Base-by-base conservation (phyloP, 2,329 filamentous ascomycete species). In the Dactylellina leptospora region DNA sequence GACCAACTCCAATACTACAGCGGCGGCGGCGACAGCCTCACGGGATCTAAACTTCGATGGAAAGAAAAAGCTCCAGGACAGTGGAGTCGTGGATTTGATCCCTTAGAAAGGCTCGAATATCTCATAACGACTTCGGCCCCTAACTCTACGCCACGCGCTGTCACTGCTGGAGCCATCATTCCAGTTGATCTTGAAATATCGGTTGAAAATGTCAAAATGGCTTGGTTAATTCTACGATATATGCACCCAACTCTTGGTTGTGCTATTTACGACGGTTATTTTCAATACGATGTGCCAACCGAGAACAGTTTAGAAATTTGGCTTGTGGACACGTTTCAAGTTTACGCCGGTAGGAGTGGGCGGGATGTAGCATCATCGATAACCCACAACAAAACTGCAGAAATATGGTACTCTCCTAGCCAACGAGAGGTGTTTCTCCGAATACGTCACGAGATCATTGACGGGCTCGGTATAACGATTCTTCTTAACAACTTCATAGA, bases 401-500 rank as follows among this genome's bases (percentile, higher is more conserved):
- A 58, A 20, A 4, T 66, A 13, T 59, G 51, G n/a, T 66, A 22
- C 16, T 4, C 59, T 1, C 61, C 61, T 5, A 18, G 36, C 4
- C 30, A 8, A 13, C 9, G 30, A 1, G 61, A 66, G n/a, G 4
- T 66, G 5, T 44, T 66, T 8, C 22, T 66, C 10, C 51, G 51
- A n/a, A 18, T 44, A 3, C 61, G 53, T 9, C 61, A 66, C 36
- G 51, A 66, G 16, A 10, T 66, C 1, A 45, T 50, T 25, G 61
- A 66, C 30, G 61, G 61, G 1, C 22, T 58, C 8, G 61, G 61
- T 1, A 51, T 30, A 1, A 51, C 59, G 9, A 53, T 59, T 4
- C 45, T 66, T 1, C 44, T 66, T 9, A 58, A 66, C 25, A 58
- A 59, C 13, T 42, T 66, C 4, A 18, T 66, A 3, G 36, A 38